Conservation (phyloP, 202 grass and related monocot species). For the Carex arenaria region DNA sequence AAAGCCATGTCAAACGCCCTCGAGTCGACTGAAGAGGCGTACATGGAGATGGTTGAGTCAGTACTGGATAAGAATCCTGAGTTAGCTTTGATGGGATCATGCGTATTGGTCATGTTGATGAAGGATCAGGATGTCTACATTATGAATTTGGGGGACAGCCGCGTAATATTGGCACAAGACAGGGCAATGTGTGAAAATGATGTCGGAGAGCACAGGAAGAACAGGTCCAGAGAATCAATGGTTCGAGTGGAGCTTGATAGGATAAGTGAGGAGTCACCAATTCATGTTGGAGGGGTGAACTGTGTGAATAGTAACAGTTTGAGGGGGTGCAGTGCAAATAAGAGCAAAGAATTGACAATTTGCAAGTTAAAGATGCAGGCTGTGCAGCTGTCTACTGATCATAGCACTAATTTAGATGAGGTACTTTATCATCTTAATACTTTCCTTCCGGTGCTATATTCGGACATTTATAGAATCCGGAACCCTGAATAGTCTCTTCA, state of each 20-base stretch:
- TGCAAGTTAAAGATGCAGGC: conserved; percentile 77
- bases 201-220: conserved; percentile 41
- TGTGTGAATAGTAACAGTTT: conserved; percentile 51
- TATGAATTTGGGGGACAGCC: conserved; percentile 89
- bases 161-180: conserved; percentile 86
- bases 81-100: conserved; percentile 89
- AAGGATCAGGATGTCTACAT: conserved; percentile 95
- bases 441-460: conserved; percentile 2
- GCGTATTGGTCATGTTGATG: conserved; percentile 93
- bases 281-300: conserved; percentile 34
- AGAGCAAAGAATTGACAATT: conserved; percentile 64
- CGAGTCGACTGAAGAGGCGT: conserved; percentile 69
- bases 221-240: conserved; percentile 74
- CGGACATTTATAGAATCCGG: background rate
- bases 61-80: conserved; percentile 72
- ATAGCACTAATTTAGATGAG: conserved; percentile 77
- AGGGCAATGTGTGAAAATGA: conserved; percentile 39
- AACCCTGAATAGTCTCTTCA: background rate
- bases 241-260: conserved; percentile 74
- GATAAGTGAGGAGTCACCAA: conserved; percentile 84
- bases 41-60: conserved; percentile 81
- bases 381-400: conserved; percentile 63
- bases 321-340: conserved; percentile 36
- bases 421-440: conserved; percentile 34
- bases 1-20: conserved; percentile 80